Conservation (phyloP, 805 yeast genomes). For the Cyberlindnera galapagoensis region DNA sequence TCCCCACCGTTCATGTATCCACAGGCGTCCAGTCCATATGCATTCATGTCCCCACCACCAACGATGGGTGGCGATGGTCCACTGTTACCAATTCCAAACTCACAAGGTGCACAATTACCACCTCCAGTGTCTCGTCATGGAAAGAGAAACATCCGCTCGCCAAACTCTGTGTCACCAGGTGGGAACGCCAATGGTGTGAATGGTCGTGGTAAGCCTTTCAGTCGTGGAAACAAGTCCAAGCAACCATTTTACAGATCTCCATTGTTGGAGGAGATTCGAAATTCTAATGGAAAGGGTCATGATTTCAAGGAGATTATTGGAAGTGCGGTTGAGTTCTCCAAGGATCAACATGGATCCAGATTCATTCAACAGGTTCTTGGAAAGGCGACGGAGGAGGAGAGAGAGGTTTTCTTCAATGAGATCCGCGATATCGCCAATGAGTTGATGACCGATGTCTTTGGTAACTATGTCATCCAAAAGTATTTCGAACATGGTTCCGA, state of each 20-base stretch:
- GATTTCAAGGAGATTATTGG: conserved; percentile 72
- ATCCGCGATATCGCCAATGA: conserved; percentile 68
- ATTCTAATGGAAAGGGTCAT: conserved; percentile 50
- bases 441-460: conserved; percentile 93
- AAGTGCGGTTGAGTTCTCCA: conserved; percentile 83
- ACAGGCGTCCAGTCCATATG: conserved; percentile 24
- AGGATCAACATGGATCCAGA: conserved; percentile 96
- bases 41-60: conserved; percentile 20
- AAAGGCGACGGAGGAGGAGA: conserved; percentile 56
- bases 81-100: conserved; percentile 8
- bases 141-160: conserved; percentile 19
- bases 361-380: conserved; percentile 88
- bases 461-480: conserved; percentile 94
- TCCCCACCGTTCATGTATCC: conserved; percentile 22
- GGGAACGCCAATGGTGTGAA: conserved; percentile 13
- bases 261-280: conserved; percentile 76
- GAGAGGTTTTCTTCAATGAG: conserved; percentile 78
- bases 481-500: conserved; percentile 77
- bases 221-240: conserved; percentile 15
- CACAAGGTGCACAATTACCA: too few relatives aligned
- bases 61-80: conserved; percentile 3
- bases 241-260: conserved; percentile 67
- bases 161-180: conserved; percentile 21
- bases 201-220: conserved; percentile 6
- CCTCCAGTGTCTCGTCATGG: conserved; percentile 1